A percentile compares a stretch with the other conserved stretches of the same genome.
Evolutionary conservation across 2,329 filamentous ascomycete genomes (phyloP).

Genomic region (Pezicula radicicola): DNA sequence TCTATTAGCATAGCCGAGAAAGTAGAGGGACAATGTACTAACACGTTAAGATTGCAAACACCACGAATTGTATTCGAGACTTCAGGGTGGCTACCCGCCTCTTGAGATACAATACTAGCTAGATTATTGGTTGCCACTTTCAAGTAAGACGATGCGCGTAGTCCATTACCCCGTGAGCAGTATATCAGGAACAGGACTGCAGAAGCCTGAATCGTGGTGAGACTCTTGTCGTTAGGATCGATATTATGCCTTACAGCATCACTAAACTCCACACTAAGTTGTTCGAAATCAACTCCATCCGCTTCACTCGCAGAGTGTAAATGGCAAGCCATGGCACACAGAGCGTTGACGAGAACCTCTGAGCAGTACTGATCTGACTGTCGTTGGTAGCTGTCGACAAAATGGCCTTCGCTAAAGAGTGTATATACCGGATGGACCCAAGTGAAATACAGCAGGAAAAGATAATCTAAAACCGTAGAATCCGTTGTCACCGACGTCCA

Average conservation of each 20-base stretch:
- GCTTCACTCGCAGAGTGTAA: slow-evolving; percentile 17
- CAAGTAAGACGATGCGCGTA: slow-evolving; percentile 26
- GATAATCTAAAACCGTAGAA: slow-evolving; percentile 21
- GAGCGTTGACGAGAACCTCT: slow-evolving; percentile 26
- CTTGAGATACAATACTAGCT: slow-evolving; percentile 7
- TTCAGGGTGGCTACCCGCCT: slow-evolving; percentile 16
- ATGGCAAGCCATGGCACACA: slow-evolving; percentile 31
- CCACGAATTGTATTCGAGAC: slow-evolving; percentile 28
- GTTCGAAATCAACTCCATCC: slow-evolving; percentile 21
- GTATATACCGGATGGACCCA: slow-evolving; percentile 33
- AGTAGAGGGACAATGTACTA: slow-evolving; percentile 9
- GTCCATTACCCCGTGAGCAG: slow-evolving; percentile 19
- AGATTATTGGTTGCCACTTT: slow-evolving; percentile 22
- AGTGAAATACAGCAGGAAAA: slow-evolving; percentile 30
- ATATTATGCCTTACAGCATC: slow-evolving; percentile 20
- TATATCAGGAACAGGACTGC: slow-evolving; percentile 29
- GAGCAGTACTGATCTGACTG: slow-evolving; percentile 23
- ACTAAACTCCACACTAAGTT: slow-evolving; percentile 23
- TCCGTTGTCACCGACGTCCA: slow-evolving; percentile 28
- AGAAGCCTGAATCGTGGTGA: slow-evolving; percentile 28
- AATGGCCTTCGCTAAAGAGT: slow-evolving; percentile 27
- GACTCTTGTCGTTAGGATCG: slow-evolving; percentile 16
- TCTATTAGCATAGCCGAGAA: slow-evolving; percentile 16
- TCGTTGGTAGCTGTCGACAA: slow-evolving; percentile 22
- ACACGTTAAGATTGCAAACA: slow-evolving; percentile 30